Conservation (phyloP, 1,284 basidiomycete genomes). For the Anthracocystis walkeri region DNA sequence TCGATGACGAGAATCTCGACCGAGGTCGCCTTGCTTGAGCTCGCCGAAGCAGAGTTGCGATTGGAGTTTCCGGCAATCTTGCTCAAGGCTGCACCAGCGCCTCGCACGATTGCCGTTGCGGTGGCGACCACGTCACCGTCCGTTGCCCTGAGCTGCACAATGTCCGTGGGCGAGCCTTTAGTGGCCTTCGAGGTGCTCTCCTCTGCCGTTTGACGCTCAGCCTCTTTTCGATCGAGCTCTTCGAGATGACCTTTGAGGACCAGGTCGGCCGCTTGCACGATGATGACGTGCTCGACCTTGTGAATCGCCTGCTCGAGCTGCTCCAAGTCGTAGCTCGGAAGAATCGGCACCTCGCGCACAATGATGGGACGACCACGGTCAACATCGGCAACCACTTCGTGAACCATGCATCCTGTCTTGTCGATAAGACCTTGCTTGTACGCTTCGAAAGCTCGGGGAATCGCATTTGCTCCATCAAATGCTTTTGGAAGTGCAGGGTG, state of each 20-base stretch:
- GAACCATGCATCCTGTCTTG: constrained; percentile 89
- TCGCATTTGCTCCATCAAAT: constrained; percentile 92
- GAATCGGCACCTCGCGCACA: constrained; percentile 81
- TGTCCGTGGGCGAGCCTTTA: constrained; percentile 18
- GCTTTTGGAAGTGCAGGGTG: constrained; percentile 94
- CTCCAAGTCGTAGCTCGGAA: constrained; percentile 78
- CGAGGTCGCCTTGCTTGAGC: constrained; percentile 27
- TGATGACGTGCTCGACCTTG: constrained; percentile 85
- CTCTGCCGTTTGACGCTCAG: constrained; percentile 13
- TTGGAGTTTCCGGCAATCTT: constrained; percentile 8
- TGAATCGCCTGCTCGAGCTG: constrained; percentile 85
- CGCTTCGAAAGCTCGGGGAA: constrained; percentile 88
- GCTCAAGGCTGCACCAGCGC: constrained; percentile 7
- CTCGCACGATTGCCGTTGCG: constrained; percentile 16
- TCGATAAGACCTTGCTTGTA: constrained; percentile 77
- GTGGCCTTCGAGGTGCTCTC: background rate
- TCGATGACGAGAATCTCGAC: constrained; percentile 43
- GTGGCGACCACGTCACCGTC: constrained; percentile 19
- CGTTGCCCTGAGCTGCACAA: constrained; percentile 8
- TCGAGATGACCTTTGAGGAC: constrained; percentile 49
- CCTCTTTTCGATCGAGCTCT: constrained; percentile 30
- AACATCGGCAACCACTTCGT: constrained; percentile 91
- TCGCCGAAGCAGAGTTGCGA: background rate
- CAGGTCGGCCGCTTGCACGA: constrained; percentile 76
- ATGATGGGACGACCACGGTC: constrained; percentile 90